These are phyloP conservation scores for Camelina hispida DNA, from an alignment of 345 rosid genomes.

Conservation along the genomic window DNA sequence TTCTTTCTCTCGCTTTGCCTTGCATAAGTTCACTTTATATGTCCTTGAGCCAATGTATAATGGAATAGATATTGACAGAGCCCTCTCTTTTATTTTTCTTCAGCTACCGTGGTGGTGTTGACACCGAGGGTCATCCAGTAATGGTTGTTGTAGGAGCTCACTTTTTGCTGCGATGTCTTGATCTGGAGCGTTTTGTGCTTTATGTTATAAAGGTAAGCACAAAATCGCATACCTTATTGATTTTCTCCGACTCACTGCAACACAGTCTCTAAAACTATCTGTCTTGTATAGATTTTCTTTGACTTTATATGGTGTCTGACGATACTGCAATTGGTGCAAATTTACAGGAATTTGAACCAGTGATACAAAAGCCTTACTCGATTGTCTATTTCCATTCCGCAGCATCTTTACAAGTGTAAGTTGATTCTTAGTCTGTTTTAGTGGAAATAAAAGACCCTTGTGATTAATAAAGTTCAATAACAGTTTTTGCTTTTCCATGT, in stretches of 20 bases:
- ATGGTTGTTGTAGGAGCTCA: constrained; percentile 99
- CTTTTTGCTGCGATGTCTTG: constrained; percentile 90
- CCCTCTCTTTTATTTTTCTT: constrained; percentile 35
- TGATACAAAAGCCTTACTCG: constrained; percentile 92
- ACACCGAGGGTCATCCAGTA: constrained; percentile 92
- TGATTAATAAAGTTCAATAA: constrained; percentile 15
- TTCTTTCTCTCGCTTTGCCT: constrained; percentile 22
- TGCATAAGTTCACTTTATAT: neutral
- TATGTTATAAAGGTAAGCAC: constrained; percentile 73
- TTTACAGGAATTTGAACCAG: constrained; percentile 94
- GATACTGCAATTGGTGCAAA: constrained; percentile 1
- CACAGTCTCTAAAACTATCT: constrained; percentile 15
- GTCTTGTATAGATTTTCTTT: constrained; percentile 10
- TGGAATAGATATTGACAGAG: constrained; percentile 24
- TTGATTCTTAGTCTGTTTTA: constrained; percentile 28
- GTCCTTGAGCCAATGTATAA: neutral
- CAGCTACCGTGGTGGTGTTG: constrained; percentile 99
- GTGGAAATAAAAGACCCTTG: neutral
- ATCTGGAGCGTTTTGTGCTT: constrained; percentile 86
- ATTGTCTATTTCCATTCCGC: constrained; percentile 95
- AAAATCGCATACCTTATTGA: constrained; percentile 9
- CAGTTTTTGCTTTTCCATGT: neutral
- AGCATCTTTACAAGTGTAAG: constrained; percentile 95
- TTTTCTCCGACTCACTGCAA: constrained; percentile 20
- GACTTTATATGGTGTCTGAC: neutral